Percentiles rank a stretch among this genome's conserved stretches.
Evolutionary conservation across 2,329 filamentous ascomycete genomes (phyloP).

Genomic region (Penicillium rolfsii): DNA sequence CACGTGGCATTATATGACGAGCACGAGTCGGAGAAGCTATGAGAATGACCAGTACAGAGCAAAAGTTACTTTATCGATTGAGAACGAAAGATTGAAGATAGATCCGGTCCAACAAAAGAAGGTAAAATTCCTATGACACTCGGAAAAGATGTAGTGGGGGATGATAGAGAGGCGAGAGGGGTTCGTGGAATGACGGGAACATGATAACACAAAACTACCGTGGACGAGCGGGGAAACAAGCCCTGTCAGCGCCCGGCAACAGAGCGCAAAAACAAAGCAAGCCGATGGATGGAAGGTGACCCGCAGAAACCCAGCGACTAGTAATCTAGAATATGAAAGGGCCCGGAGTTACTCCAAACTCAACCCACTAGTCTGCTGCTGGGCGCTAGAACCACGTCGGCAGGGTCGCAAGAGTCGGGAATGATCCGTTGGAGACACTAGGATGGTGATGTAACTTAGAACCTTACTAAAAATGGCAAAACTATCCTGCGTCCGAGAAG

Average conservation of each 20-base stretch:
- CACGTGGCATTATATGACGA: constrained; percentile 33
- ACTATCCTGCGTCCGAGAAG: constrained; percentile 9
- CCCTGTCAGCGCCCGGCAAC: constrained; percentile 1
- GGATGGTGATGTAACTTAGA: constrained; percentile 11
- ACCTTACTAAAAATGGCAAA: constrained; percentile 16
- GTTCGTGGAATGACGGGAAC: constrained; percentile 5
- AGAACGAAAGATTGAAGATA: background rate
- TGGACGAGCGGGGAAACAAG: constrained; percentile 4
- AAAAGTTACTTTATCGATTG: background rate
- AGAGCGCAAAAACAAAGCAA: background rate
- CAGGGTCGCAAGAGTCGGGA: background rate
- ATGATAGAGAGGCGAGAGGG: background rate
- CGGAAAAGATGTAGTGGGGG: background rate
- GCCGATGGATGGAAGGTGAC: background rate
- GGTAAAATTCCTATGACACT: background rate
- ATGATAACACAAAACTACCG: constrained; percentile 1
- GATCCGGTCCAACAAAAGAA: background rate
- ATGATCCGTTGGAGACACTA: constrained; percentile 9
- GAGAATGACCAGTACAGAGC: background rate
- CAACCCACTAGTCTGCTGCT: background rate
- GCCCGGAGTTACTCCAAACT: background rate
- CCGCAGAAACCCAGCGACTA: background rate
- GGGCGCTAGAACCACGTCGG: background rate
- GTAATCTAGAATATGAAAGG: constrained; percentile 4
- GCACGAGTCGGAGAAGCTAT: background rate